phyloP scores from a whole-genome alignment of 2,329 filamentous ascomycete genomes.

The Cercospora zeae-maydis region DNA sequence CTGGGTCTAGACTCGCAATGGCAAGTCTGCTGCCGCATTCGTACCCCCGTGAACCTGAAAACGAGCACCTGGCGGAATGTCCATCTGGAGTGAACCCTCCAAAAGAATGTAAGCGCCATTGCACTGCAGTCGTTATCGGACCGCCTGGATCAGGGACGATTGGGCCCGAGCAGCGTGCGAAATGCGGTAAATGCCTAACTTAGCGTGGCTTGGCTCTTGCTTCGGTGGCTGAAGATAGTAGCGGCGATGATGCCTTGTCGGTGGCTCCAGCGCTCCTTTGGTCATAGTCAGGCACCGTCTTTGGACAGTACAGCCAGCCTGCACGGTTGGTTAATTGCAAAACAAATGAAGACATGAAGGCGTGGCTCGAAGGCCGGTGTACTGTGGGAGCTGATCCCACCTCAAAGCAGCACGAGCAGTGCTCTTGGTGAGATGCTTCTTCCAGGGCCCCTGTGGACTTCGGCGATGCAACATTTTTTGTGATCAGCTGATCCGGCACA shows the following conservation, averaged over 20 bases:
- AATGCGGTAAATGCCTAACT: background rate
- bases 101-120: background rate
- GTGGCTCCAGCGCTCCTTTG: background rate
- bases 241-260: background rate
- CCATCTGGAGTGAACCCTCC: background rate
- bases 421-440: background rate
- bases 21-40: too few species aligned
- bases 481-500: background rate
- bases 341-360: background rate
- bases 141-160: background rate
- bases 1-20: too few species aligned
- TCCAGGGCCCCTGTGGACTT: background rate
- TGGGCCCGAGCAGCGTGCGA: background rate
- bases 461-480: background rate
- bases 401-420: background rate
- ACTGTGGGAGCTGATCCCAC: too few species aligned
- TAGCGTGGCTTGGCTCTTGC: background rate
- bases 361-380: background rate
- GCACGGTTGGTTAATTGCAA: background rate
- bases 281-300: background rate
- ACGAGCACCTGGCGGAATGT: background rate
- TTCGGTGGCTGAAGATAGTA: background rate
- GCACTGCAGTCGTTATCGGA: background rate
- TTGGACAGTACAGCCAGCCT: background rate
- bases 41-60: too few species aligned